phyloP scores from a whole-genome alignment of 2,329 filamentous ascomycete species.

The Emmonsia crescens region DNA sequence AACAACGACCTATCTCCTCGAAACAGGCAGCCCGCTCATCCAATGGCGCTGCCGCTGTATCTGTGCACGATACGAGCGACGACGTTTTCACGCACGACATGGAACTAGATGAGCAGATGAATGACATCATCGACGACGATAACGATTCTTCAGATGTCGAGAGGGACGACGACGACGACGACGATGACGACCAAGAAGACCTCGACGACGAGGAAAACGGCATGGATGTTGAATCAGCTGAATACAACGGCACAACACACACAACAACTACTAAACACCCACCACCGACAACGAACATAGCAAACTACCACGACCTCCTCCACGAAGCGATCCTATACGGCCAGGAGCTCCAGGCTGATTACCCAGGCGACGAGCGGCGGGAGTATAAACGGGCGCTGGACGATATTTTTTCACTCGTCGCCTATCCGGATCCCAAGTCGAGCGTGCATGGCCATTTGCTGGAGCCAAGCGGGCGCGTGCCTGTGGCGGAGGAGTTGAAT shows the following conservation, averaged over 20 bases:
- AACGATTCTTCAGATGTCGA: conserved; percentile 36
- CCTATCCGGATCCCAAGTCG: conserved; percentile 70
- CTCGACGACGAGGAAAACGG: conserved; percentile 31
- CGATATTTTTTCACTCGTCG: conserved; percentile 80
- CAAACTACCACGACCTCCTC: conserved; percentile 45
- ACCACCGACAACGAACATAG: conserved; percentile 18
- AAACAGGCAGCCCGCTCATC: conserved; percentile 28
- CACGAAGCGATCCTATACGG: conserved; percentile 68
- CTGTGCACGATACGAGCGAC: conserved; percentile 31
- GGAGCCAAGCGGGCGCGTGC: conserved; percentile 60
- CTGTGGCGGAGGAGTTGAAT: conserved; percentile 87
- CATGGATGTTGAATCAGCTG: conserved; percentile 25
- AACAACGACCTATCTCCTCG: conserved; percentile 18
- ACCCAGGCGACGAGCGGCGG: conserved; percentile 56
- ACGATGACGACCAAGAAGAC: conserved; percentile 36
- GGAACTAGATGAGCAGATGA: conserved; percentile 46
- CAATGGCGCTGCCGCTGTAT: conserved; percentile 25
- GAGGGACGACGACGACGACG: conserved; percentile 43
- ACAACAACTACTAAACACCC: conserved; percentile 25
- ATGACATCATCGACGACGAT: conserved; percentile 31
- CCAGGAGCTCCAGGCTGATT: conserved; percentile 65
- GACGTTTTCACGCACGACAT: conserved; percentile 43
- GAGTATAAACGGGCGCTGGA: conserved; percentile 63
- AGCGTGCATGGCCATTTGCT: conserved; percentile 69
- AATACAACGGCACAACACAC: background rate